Base-by-base conservation (phyloP, 1,284 basidiomycete genomes). In the Anthracocystis setariae region DNA sequence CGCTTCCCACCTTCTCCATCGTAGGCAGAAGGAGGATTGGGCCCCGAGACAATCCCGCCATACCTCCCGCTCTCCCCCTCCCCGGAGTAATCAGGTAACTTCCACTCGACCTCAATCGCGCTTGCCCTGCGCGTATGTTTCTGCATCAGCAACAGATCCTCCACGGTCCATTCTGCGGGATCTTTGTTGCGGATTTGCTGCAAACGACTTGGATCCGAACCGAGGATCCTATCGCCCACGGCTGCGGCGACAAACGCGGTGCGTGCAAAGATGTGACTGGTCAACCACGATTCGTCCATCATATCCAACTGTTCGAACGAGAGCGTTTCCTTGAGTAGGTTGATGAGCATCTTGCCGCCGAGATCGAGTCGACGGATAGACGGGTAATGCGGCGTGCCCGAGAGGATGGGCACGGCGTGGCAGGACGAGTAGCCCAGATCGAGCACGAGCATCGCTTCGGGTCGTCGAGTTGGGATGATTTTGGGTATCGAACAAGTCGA, bases 251-350 rank as follows among this genome's bases (percentile, higher is more conserved):
- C 90, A 83, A 91, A 97, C 83, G 92, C 92, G 81, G 92, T 94
- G 13, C 87, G 84, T 80, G 92, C 92, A 82, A 95, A 94, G 76
- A 94, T 90, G 69, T 91, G 88, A 84, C 94, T 93, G 84, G 96
- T 90, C 77, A 97, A 90, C 83, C 91, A 89, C 0, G 92, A 93
- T 84, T 96, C 91, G 80, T 97, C 93, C 89, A 94, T 93, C 91
- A 97, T 93, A 83, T 97, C 93, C 91, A 92, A 95, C 80, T 98
- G 94, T 29, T 93, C 89, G 83, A 92, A 97, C 12, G 93, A 95
- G 12, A 95, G 88, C 47, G 94, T 87, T 80, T 94, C 92, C 79
- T 97, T 96, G 33, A 98, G 87, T 52, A 95, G 91, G 84, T 96
- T 97, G 24, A 94, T 97, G 56, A 98, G 84, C 13, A 97, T 86